Evolutionary conservation across 2,329 filamentous ascomycete species (phyloP).

Genomic region (Scleromitrula shiraiana): DNA sequence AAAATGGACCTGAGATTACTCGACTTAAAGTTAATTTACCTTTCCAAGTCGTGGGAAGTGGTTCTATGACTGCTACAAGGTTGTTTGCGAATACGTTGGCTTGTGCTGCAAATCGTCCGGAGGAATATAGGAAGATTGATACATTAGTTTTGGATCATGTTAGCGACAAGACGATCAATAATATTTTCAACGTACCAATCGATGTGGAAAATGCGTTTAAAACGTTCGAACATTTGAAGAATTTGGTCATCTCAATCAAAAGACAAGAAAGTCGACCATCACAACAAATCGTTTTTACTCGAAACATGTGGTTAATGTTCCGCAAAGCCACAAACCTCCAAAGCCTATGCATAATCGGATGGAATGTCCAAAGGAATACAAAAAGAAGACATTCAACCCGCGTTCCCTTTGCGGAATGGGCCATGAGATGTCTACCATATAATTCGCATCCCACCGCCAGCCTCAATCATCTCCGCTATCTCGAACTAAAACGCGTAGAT

Average conservation of each 20-base stretch:
- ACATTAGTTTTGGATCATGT: conserved; percentile 44
- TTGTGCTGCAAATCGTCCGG: conserved; percentile 37
- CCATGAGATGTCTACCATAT: conserved; percentile 27
- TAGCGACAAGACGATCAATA: conserved; percentile 39
- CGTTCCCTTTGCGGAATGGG: conserved; percentile 15
- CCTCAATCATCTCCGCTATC: conserved; percentile 18
- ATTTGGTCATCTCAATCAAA: conserved; percentile 40
- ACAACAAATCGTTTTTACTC: conserved; percentile 34
- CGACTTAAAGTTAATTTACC: conserved; percentile 44
- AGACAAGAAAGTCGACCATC: conserved; percentile 34
- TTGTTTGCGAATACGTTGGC: conserved; percentile 46
- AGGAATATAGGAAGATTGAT: conserved; percentile 37
- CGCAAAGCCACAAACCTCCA: conserved; percentile 37
- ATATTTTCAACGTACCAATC: conserved; percentile 43
- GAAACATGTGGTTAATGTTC: conserved; percentile 43
- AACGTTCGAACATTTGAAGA: conserved; percentile 35
- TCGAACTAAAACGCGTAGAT: conserved; percentile 29
- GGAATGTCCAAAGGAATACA: conserved; percentile 22
- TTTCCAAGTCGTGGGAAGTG: conserved; percentile 40
- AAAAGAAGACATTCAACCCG: conserved; percentile 16
- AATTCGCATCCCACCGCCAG: conserved; percentile 8
- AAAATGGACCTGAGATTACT: conserved; percentile 37
- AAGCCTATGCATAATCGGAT: conserved; percentile 42
- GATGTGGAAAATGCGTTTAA: conserved; percentile 42
- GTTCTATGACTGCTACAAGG: conserved; percentile 40